Conservation (phyloP, 108 stramenopile species). For the Nitzschia sp. region DNA sequence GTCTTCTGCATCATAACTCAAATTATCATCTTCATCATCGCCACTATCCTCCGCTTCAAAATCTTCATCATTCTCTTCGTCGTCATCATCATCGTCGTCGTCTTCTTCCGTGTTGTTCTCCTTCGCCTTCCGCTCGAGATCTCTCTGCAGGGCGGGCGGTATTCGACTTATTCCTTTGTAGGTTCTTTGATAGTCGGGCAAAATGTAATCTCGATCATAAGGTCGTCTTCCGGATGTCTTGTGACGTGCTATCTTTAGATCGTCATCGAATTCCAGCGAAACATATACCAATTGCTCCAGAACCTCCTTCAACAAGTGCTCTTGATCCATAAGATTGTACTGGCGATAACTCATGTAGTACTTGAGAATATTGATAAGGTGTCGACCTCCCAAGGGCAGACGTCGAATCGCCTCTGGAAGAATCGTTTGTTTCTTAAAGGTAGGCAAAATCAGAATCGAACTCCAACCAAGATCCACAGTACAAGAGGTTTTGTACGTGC, state of each 20-base stretch:
- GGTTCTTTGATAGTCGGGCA: conserved; percentile 88
- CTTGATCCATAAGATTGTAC: conserved; percentile 98
- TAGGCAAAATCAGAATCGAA: conserved; percentile 85
- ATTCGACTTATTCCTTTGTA: conserved; percentile 63
- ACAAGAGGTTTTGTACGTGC: conserved; percentile 55
- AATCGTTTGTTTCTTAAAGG: conserved; percentile 51
- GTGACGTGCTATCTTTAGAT: conserved; percentile 58
- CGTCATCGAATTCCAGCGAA: conserved; percentile 68
- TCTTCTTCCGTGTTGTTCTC: conserved; percentile 34
- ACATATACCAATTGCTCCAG: conserved; percentile 65
- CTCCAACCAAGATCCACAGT: conserved; percentile 93
- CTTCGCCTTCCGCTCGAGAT: conserved; percentile 36
- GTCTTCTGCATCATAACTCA: conserved; percentile 27
- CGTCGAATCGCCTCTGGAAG: conserved; percentile 57
- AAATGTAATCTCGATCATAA: conserved; percentile 85
- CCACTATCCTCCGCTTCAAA: conserved; percentile 26
- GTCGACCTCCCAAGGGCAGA: conserved; percentile 89
- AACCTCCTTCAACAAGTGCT: conserved; percentile 81
- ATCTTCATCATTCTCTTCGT: conserved; percentile 47
- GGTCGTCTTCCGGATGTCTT: conserved; percentile 53
- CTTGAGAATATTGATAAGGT: conserved; percentile 91
- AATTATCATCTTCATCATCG: conserved; percentile 17
- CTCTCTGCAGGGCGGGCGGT: conserved; percentile 57
- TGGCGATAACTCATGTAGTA: conserved; percentile 91
- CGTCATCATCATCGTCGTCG: conserved; percentile 46